A percentile compares a stretch with the other conserved stretches of the same genome.
These are phyloP conservation scores for Verbascum thapsus DNA, from an alignment of 257 asterid species.

Conservation along the genomic window DNA sequence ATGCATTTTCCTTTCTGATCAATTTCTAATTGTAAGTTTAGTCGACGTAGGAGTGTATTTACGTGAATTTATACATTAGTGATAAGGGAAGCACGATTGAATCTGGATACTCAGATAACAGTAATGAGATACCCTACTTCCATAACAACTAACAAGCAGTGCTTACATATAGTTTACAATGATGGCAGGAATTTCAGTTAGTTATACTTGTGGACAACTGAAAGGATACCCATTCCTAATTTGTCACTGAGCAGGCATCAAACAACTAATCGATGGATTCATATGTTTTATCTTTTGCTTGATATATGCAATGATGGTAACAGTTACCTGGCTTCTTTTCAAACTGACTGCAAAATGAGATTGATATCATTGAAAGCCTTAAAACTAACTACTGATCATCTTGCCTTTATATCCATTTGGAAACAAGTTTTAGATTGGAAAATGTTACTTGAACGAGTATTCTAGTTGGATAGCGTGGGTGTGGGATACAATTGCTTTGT, in stretches of 20 bases:
- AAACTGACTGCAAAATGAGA: constrained; percentile 13
- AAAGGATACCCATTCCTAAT: not conserved
- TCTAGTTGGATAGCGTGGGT: not conserved
- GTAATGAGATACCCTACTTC: not conserved
- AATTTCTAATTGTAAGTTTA: not conserved
- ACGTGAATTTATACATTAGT: not conserved
- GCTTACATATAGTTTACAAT: not conserved
- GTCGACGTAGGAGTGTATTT: not conserved
- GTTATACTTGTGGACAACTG: not conserved
- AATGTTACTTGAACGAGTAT: not conserved
- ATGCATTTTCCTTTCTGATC: not conserved
- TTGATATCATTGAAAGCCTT: not conserved
- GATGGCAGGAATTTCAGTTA: not conserved
- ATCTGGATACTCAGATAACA: not conserved
- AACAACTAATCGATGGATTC: not conserved
- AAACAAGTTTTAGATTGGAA: constrained; percentile 7
- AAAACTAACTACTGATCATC: not conserved
- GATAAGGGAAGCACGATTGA: not conserved
- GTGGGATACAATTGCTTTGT: not conserved
- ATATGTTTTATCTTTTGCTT: not conserved
- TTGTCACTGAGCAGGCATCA: not conserved
- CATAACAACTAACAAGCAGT: not conserved
- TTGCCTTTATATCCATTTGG: not conserved
- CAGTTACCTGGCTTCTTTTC: not conserved
- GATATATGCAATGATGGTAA: not conserved